Percentiles rank a stretch among this genome's conserved stretches.
These are phyloP conservation scores for Tuctoria greenei DNA, from an alignment of 176 grass and related monocot species.

Conservation along the genomic window DNA sequence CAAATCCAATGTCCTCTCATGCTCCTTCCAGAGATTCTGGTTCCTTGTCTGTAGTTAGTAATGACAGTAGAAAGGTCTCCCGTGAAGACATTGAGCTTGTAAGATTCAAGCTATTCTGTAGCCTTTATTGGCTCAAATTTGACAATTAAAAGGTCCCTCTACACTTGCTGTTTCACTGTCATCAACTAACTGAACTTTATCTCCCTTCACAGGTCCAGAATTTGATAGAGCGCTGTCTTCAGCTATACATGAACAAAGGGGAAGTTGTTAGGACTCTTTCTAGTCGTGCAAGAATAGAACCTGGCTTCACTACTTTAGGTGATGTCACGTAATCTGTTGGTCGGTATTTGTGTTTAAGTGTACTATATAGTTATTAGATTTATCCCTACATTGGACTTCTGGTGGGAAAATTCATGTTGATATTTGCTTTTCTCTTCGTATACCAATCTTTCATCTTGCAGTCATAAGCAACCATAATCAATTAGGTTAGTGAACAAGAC, in stretches of 20 bases:
- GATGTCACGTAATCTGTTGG: slow-evolving; percentile 11
- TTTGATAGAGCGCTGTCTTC: slow-evolving; percentile 95
- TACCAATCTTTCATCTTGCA: slow-evolving; percentile 7
- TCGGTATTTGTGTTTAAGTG: slow-evolving; percentile 3
- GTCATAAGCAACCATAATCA: not conserved
- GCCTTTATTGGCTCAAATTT: not conserved
- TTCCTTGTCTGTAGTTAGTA: slow-evolving; percentile 61
- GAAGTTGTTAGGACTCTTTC: slow-evolving; percentile 93
- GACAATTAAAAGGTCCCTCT: slow-evolving; percentile 7
- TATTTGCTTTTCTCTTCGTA: not conserved
- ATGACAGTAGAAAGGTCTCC: slow-evolving; percentile 89
- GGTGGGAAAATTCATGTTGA: not conserved
- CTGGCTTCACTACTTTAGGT: slow-evolving; percentile 97
- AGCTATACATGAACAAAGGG: slow-evolving; percentile 96
- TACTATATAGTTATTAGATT: slow-evolving; percentile 27
- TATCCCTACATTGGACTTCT: not conserved
- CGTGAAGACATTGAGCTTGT: slow-evolving; percentile 98
- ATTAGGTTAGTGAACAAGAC: not conserved
- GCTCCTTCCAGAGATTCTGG: slow-evolving; percentile 61
- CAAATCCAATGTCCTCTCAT: slow-evolving; percentile 54
- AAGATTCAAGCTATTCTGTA: slow-evolving; percentile 30
- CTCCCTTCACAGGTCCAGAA: slow-evolving; percentile 84
- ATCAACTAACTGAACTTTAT: slow-evolving; percentile 15
- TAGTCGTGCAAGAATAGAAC: slow-evolving; percentile 94
- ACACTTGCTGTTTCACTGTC: not conserved